Percentiles rank a stretch among this genome's conserved stretches.
phyloP scores from a whole-genome alignment of 768 basidiomycete species.

The Tulasnella calospora region DNA sequence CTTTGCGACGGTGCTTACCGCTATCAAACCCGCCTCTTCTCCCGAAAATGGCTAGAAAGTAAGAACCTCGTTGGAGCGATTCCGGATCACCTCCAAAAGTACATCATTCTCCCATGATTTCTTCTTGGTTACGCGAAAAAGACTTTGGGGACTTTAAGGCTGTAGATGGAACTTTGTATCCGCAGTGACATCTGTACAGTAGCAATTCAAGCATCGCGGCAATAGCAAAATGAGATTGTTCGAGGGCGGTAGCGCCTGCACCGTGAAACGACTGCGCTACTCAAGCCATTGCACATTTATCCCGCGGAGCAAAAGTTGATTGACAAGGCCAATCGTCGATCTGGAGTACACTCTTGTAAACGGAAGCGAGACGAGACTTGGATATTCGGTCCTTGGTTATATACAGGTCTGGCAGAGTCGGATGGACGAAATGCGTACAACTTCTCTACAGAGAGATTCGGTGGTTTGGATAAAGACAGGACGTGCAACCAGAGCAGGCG shows the following conservation, averaged over 20 bases:
- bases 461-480: not conserved
- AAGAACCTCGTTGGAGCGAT: slow-evolving; percentile 76
- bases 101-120: slow-evolving; percentile 70
- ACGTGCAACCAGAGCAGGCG: not conserved
- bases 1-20: slow-evolving; percentile 95
- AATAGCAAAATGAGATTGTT: not conserved
- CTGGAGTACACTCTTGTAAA: not conserved
- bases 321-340: not conserved
- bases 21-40: slow-evolving; percentile 92
- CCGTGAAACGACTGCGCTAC: too few species aligned
- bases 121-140: not conserved
- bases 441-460: slow-evolving; percentile 4
- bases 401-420: not conserved
- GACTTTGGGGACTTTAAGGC: not conserved
- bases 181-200: not conserved
- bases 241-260: too few species aligned
- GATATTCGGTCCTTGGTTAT: not conserved
- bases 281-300: too few species aligned
- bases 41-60: slow-evolving; percentile 79
- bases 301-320: too few species aligned
- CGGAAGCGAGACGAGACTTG: not conserved
- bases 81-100: slow-evolving; percentile 80
- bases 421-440: not conserved
- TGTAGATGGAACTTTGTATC: not conserved
- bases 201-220: not conserved